Percentiles rank a stretch among this genome's conserved stretches.
Conservation (phyloP, 2,329 filamentous ascomycete species). For the Cordyceps cicadae region DNA sequence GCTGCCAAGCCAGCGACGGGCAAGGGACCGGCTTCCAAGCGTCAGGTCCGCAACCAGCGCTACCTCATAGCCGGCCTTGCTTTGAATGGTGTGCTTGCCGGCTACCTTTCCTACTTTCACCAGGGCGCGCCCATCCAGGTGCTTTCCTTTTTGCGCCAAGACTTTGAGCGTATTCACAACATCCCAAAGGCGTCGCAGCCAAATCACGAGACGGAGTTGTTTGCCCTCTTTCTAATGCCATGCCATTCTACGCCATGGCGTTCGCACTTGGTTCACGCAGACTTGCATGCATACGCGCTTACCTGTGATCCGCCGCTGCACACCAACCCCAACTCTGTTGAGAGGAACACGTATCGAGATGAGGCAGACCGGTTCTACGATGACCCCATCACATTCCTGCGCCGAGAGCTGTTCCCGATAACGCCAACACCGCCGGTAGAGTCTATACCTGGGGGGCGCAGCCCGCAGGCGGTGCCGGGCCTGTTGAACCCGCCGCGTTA, state of each 20-base stretch:
- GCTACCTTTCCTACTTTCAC: slow-evolving; percentile 69
- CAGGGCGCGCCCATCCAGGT: slow-evolving; percentile 72
- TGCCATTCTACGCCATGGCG: slow-evolving; percentile 97
- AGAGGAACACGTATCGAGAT: slow-evolving; percentile 66
- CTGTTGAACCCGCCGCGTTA: slow-evolving; percentile 39
- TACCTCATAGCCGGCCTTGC: slow-evolving; percentile 52
- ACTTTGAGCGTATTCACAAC: slow-evolving; percentile 56
- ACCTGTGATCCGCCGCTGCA: slow-evolving; percentile 83
- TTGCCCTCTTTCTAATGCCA: slow-evolving; percentile 80
- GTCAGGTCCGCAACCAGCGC: slow-evolving; percentile 40
- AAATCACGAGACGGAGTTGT: slow-evolving; percentile 37
- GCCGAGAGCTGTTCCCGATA: slow-evolving; percentile 39
- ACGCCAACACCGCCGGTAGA: background rate
- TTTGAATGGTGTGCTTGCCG: slow-evolving; percentile 61
- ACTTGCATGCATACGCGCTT: slow-evolving; percentile 71
- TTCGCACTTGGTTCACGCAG: slow-evolving; percentile 69
- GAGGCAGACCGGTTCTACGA: slow-evolving; percentile 91
- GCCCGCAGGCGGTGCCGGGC: slow-evolving; percentile 8
- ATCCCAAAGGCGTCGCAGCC: slow-evolving; percentile 13
- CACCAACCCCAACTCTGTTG: slow-evolving; percentile 46
- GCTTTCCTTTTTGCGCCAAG: slow-evolving; percentile 62
- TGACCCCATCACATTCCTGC: slow-evolving; percentile 47
- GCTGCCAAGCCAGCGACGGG: slow-evolving; percentile 20
- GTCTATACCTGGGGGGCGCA: background rate
- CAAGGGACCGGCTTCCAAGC: slow-evolving; percentile 19